Base-by-base conservation (phyloP, 2,329 filamentous ascomycete genomes). In the Colletotrichum neosansevieriae region DNA sequence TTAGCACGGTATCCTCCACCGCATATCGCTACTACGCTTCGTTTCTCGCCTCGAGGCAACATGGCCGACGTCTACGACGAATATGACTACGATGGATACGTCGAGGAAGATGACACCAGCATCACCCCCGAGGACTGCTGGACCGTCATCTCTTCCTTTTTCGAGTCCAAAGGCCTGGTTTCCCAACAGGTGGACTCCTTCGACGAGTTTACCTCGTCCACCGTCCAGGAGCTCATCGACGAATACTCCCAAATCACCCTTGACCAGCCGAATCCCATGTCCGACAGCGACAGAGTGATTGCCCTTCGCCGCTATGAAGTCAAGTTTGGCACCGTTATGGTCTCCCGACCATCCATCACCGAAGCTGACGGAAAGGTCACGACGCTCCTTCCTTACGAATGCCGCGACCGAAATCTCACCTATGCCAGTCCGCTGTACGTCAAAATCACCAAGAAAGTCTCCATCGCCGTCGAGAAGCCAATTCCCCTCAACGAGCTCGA, bases 81-180 rank as follows among this genome's bases (percentile, higher is more conserved):
- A 56, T 86, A 82, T 79, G 87, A 90, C 71, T 93, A 94, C 77
- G 91, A 91, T 70, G 88, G 89, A 71, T 92, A 91, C 74, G 66
- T 56, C 49, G 89, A 87, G 67, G 89, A 92, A 70, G 90, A 88
- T 40, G 88, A 90, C 70, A 83, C 86, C 69, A 85, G 85, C 74
- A 97, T 98, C 82, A 97, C 94, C 29, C 93, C 94, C 70, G 96
- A 98, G 84, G 97, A 99, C 82, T 98, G 94, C 85, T 99, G 97
- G 96, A 92, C 92, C 72, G 95, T 98, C 76, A 98, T 99, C 78
- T 94, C 93, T 64, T 92, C 96, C 10, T 98, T 98, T 85, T 99
- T 99, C 83, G 94, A 98, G 74, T 88, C 90, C 71, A 99, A 98
- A 82, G 95, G 96, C 75, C 87, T 99, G 36, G 96, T 97, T 21